phyloP scores from a whole-genome alignment of 2,329 filamentous ascomycete species.

The Cladophialophora psammophila region DNA sequence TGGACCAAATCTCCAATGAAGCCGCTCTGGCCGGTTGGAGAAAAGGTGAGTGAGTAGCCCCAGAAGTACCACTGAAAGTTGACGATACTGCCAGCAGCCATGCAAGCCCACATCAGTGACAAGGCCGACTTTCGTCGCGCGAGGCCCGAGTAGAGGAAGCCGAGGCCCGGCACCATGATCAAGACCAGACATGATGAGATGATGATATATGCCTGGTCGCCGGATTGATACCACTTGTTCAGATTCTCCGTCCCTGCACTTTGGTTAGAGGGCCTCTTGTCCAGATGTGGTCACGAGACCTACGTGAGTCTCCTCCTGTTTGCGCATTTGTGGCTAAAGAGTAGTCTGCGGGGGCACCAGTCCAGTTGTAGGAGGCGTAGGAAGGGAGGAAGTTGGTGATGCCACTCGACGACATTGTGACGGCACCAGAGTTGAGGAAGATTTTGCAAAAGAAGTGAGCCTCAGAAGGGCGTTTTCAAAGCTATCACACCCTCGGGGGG shows the following conservation, averaged over 20 bases:
- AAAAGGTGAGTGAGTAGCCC: conserved; percentile 96
- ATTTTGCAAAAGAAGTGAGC: conserved; percentile 3
- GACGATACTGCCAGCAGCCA: conserved; percentile 90
- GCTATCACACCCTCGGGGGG: background rate
- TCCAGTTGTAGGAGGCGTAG: conserved; percentile 60
- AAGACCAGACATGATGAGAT: conserved; percentile 64
- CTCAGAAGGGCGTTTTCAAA: conserved; percentile 2
- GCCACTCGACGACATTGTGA: conserved; percentile 30
- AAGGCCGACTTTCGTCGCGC: conserved; percentile 97
- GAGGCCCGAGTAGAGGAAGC: conserved; percentile 95
- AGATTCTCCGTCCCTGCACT: conserved; percentile 77
- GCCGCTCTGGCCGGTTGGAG: conserved; percentile 77
- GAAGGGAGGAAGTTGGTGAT: conserved; percentile 43
- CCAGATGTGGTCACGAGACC: conserved; percentile 48
- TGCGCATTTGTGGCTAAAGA: conserved; percentile 59
- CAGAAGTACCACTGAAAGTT: conserved; percentile 99
- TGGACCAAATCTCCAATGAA: conserved; percentile 91
- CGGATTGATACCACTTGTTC: conserved; percentile 93
- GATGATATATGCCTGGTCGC: conserved; percentile 94
- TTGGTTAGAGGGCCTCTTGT: conserved; percentile 10
- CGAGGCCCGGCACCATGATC: conserved; percentile 95
- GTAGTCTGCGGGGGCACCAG: conserved; percentile 54
- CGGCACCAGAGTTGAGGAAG: background rate
- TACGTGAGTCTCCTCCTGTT: conserved; percentile 80
- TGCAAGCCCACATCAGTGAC: conserved; percentile 95